These are phyloP conservation scores for Claviceps sp. DNA, from an alignment of 2,329 filamentous ascomycete species.

Conservation along the genomic window DNA sequence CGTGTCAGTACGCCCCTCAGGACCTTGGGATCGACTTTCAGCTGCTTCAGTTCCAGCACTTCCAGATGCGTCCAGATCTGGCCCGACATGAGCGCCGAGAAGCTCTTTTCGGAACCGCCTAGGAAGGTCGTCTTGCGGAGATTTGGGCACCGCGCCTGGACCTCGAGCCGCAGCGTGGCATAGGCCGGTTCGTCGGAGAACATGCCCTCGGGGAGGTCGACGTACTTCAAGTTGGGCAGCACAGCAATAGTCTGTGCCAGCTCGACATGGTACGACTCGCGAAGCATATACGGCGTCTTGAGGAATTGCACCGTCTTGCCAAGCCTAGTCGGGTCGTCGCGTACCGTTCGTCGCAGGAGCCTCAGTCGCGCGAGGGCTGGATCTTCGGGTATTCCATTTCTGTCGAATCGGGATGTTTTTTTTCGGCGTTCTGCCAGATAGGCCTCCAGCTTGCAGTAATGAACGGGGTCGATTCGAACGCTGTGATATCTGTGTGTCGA, in stretches of 20 bases:
- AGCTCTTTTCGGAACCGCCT: constrained; percentile 61
- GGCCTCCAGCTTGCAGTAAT: constrained; percentile 84
- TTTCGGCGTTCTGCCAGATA: constrained; percentile 68
- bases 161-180: constrained; percentile 63
- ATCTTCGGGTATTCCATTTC: constrained; percentile 71
- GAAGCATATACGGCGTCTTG: constrained; percentile 89
- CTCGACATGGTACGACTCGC: constrained; percentile 73
- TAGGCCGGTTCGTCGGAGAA: constrained; percentile 69
- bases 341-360: constrained; percentile 68
- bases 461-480: constrained; percentile 84
- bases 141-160: constrained; percentile 71
- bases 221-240: constrained; percentile 71
- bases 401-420: constrained; percentile 56
- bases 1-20: constrained; percentile 58
- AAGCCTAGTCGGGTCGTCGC: constrained; percentile 57
- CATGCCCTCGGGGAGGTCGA: constrained; percentile 81
- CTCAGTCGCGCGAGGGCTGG: constrained; percentile 62
- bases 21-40: constrained; percentile 56
- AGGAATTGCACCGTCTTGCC: constrained; percentile 62
- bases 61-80: constrained; percentile 58
- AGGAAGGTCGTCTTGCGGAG: constrained; percentile 83
- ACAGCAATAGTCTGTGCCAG: constrained; percentile 77
- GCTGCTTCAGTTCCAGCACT: constrained; percentile 54
- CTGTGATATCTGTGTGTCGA: constrained; percentile 55
- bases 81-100: constrained; percentile 55